These are phyloP conservation scores for Aquilaria agallochum DNA, from an alignment of 441 rosid species.

Conservation along the genomic window DNA sequence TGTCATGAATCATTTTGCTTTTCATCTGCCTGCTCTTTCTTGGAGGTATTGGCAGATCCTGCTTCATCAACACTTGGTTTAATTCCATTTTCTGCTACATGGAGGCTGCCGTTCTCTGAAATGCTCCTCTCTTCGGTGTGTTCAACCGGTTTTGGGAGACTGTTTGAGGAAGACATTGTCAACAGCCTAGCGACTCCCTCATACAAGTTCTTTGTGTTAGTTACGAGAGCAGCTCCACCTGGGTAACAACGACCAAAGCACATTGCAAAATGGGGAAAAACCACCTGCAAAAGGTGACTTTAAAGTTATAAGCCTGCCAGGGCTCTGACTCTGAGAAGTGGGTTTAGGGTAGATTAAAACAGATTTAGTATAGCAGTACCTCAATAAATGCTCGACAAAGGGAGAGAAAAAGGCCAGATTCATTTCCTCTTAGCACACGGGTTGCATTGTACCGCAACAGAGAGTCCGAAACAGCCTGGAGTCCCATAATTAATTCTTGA, in stretches of 20 bases:
- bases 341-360: neutral
- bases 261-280: slow-evolving; percentile 74
- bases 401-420: slow-evolving; percentile 80
- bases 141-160: slow-evolving; percentile 37
- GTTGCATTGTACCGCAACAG: slow-evolving; percentile 81
- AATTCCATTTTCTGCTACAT: slow-evolving; percentile 38
- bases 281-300: slow-evolving; percentile 43
- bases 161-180: slow-evolving; percentile 45
- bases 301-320: slow-evolving; percentile 6
- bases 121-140: slow-evolving; percentile 30
- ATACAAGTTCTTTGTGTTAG: slow-evolving; percentile 66
- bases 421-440: slow-evolving; percentile 87
- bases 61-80: slow-evolving; percentile 33
- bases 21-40: slow-evolving; percentile 27
- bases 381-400: slow-evolving; percentile 88
- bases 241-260: slow-evolving; percentile 96
- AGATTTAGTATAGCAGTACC: slow-evolving; percentile 32
- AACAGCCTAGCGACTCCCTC: slow-evolving; percentile 60
- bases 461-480: slow-evolving; percentile 78
- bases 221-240: slow-evolving; percentile 62
- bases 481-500: slow-evolving; percentile 71
- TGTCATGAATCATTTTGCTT: slow-evolving; percentile 16
- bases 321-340: slow-evolving; percentile 4
- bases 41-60: slow-evolving; percentile 18
- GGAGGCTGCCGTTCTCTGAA: slow-evolving; percentile 44